phyloP scores from a whole-genome alignment of 768 basidiomycete species.

The Leccinum uliginosum region DNA sequence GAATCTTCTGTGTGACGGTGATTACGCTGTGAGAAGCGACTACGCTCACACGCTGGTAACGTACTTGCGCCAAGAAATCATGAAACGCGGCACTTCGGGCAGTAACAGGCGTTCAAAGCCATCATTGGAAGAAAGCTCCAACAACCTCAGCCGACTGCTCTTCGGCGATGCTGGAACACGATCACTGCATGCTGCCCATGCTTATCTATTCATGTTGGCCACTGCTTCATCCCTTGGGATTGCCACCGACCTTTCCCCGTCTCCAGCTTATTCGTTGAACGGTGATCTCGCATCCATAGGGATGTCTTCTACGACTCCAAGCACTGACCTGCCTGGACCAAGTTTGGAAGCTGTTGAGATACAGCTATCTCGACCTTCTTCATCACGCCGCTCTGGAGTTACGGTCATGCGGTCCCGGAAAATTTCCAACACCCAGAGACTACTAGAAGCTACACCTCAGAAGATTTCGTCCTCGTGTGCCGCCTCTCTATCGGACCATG shows the following conservation, averaged over 20 bases:
- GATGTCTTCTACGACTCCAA: slow-evolving; percentile 29
- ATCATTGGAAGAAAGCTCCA: slow-evolving; percentile 44
- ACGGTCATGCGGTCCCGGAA: slow-evolving; percentile 54
- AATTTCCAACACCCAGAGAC: slow-evolving; percentile 46
- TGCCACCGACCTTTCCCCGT: slow-evolving; percentile 34
- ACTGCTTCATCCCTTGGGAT: slow-evolving; percentile 63
- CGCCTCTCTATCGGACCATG: slow-evolving; percentile 72
- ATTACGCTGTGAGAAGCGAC: slow-evolving; percentile 73
- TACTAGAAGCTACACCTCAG: slow-evolving; percentile 47
- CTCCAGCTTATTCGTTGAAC: slow-evolving; percentile 37
- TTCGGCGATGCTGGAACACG: slow-evolving; percentile 59
- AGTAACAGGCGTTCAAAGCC: slow-evolving; percentile 43
- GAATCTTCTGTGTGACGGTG: slow-evolving; percentile 74
- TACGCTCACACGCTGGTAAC: slow-evolving; percentile 71
- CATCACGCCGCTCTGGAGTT: slow-evolving; percentile 46
- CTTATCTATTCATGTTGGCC: slow-evolving; percentile 75
- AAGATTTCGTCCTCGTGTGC: slow-evolving; percentile 40
- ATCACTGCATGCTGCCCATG: slow-evolving; percentile 77
- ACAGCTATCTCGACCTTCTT: slow-evolving; percentile 31
- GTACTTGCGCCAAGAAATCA: slow-evolving; percentile 75
- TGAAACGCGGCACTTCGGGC: slow-evolving; percentile 48
- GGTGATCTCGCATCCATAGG: slow-evolving; percentile 27
- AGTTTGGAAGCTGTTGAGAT: slow-evolving; percentile 14
- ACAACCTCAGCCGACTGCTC: slow-evolving; percentile 45
- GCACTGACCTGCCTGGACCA: slow-evolving; percentile 28